A percentile compares a stretch with the other conserved stretches of the same genome.
Conservation (phyloP, 2,329 filamentous ascomycete genomes). For the Botrytis aclada region DNA sequence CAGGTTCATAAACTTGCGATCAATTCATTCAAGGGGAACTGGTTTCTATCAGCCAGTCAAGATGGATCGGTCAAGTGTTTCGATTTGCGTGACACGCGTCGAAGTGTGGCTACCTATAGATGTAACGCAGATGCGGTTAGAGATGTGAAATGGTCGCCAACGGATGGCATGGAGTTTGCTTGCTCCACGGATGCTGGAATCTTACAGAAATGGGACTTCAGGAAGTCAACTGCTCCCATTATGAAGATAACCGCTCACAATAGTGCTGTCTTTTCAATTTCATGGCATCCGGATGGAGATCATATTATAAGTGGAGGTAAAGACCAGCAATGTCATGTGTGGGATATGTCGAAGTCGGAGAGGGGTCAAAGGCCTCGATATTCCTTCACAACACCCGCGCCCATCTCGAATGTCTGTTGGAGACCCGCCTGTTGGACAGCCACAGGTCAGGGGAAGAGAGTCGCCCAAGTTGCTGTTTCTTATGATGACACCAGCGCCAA, state of each 20-base stretch:
- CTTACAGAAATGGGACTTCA: constrained; percentile 62
- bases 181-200: constrained; percentile 62
- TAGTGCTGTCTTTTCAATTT: constrained; percentile 56
- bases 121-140: constrained; percentile 56
- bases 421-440: constrained; percentile 64
- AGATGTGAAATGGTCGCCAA: constrained; percentile 64
- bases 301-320: constrained; percentile 62
- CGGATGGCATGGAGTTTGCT: constrained; percentile 59
- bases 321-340: constrained; percentile 61
- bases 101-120: constrained; percentile 47
- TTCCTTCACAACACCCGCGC: constrained; percentile 58
- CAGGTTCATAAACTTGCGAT: constrained; percentile 63
- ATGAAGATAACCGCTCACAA: constrained; percentile 61
- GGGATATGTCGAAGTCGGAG: constrained; percentile 60
- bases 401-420: constrained; percentile 59
- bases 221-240: constrained; percentile 51
- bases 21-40: constrained; percentile 57
- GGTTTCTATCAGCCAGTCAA: constrained; percentile 60
- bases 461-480: constrained; percentile 59
- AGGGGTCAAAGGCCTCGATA: constrained; percentile 63
- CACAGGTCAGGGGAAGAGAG: constrained; percentile 56
- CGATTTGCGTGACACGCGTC: constrained; percentile 52
- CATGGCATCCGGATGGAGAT: constrained; percentile 67
- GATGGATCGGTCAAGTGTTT: constrained; percentile 62
- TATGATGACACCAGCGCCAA: constrained; percentile 57